Evolutionary conservation across 1,139 yeast genomes (phyloP), one percentile per base, ranked within the genome.

Genomic region (Suhomyces chickasaworum): DNA sequence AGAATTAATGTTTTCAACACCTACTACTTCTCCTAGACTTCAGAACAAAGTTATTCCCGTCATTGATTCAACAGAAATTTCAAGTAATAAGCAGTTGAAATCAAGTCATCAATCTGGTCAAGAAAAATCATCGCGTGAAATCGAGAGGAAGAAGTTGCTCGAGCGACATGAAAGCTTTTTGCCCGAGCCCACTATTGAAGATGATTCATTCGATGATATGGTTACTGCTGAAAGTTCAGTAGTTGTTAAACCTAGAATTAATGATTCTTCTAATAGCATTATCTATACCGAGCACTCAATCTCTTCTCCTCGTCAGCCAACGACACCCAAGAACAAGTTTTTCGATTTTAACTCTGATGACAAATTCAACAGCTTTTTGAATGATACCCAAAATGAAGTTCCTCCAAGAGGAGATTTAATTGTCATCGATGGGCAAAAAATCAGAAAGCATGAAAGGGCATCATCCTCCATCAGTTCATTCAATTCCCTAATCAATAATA

Each of bases 401-500:
- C 76, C 76, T 2, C 71, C 73, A 1, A 56, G 75, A 45, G 73
- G 74, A 1, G 77, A 71, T 51, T 55, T 69, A 12, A 57, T 51
- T 21, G 47, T 64, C 8, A 48, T 61, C 10, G 55, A 54, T 17
- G 58, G 55, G 5, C 56, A 49, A 41, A 60, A 55, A 37, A 55
- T 64, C 23, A 53, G 62, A 35, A 64, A 60, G 46, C 64, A 63
- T 42, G 56, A 54, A 20, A 49, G 64, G 20, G 47, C 65, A 1
- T 58, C 59, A 8, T 64, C 65, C 8, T 65, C 66, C 1, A 62
- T 64, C 21, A 61, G 61, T 38, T 61, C 64, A 10, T 63, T 58
- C 45, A 60, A 53, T 37, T 57, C 61, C 8, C 44, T 59, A 16
- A 47, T 58, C n/a, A 50, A 42, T 23, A 36, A 33, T 20, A 46